These are phyloP conservation scores for Arabidopsis lyrata DNA, from an alignment of 441 rosid genomes.

Conservation along the genomic window DNA sequence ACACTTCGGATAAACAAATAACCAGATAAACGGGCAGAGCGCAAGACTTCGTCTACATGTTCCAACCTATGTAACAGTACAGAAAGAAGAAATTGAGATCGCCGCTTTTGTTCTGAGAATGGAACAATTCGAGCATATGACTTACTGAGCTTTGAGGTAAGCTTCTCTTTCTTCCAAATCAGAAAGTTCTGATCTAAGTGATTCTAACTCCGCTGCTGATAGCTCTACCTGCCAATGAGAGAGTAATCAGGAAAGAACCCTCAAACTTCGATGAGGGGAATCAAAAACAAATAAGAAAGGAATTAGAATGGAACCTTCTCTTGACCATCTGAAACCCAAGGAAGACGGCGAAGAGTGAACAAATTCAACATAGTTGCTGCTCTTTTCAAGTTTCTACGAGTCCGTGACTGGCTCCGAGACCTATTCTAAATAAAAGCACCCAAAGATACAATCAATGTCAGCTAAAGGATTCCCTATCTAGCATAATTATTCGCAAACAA, in stretches of 20 bases:
- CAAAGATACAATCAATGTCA: slow-evolving; percentile 33
- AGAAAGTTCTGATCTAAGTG: slow-evolving; percentile 80
- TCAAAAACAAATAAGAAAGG: slow-evolving; percentile 2
- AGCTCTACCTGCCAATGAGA: slow-evolving; percentile 66
- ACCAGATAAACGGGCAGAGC: slow-evolving; percentile 86
- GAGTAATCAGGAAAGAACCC: slow-evolving; percentile 27
- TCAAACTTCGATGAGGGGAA: background rate
- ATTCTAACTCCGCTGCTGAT: slow-evolving; percentile 74
- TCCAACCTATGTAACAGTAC: slow-evolving; percentile 69
- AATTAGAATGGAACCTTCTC: slow-evolving; percentile 64
- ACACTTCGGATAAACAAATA: slow-evolving; percentile 85
- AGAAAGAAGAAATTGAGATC: slow-evolving; percentile 1
- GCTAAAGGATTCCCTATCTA: slow-evolving; percentile 7
- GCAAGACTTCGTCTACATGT: slow-evolving; percentile 87
- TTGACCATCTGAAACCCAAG: slow-evolving; percentile 77
- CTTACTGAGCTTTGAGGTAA: slow-evolving; percentile 90
- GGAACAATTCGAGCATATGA: slow-evolving; percentile 11
- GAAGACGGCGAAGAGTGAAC: slow-evolving; percentile 69
- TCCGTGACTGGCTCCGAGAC: slow-evolving; percentile 50
- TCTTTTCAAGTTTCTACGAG: slow-evolving; percentile 58
- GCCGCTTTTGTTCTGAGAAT: background rate
- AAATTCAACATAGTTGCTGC: slow-evolving; percentile 77
- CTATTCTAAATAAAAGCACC: slow-evolving; percentile 64
- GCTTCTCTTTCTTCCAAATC: slow-evolving; percentile 92
- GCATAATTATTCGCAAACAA: background rate